Evolutionary conservation across 768 basidiomycete species (phyloP), one percentile per base, ranked within the genome.

Genomic region (Leccinum incarnatum): DNA sequence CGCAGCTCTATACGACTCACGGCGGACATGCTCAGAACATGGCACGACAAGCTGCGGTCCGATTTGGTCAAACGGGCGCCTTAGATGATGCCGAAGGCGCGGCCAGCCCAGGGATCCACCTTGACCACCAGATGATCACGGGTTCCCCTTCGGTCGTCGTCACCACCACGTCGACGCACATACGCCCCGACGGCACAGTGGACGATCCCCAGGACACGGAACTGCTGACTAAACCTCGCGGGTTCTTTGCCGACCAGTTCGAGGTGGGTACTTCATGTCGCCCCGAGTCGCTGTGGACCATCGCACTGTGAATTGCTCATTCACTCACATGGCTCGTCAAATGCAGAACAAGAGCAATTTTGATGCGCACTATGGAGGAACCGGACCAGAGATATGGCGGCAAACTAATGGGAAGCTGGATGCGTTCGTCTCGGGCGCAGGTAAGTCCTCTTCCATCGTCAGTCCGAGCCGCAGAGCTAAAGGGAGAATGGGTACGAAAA

Each of bases 201-300:
- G 65, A 69, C 17, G 75, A 74, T 27, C 74, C 73, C 21, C 62
- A 73, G 34, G 76, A 81, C 2, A 77, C 76, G 49, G 78, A 81
- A 45, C 72, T 82, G 23, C 60, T 76, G 17, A 72, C 66, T 52
- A 79, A 80, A 65, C 89, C 91, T 3, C 78, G 91, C 61, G 96
- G 95, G 0, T 91, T 88, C 75, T 99, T 98, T 66, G 93, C 94
- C 4, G 94, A 99, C 70, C 97, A 99, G 74, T 98, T 99, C 58
- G 96, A 98, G 74, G 84, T 83, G 53, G 14, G 62, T 48, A 21
- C 17, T 5, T 36, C 14, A 36, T 36, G 34, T 36, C 34, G 4
- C 11, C 40, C n/a, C 4, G 14, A 42, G 42, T 23, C 23, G 23
- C 23, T 23, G 23, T n/a, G n/a, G 10, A 42, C 42, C 1, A 45